phyloP scores from a whole-genome alignment of 1,139 yeast species.

The Yueomyces sp. region DNA sequence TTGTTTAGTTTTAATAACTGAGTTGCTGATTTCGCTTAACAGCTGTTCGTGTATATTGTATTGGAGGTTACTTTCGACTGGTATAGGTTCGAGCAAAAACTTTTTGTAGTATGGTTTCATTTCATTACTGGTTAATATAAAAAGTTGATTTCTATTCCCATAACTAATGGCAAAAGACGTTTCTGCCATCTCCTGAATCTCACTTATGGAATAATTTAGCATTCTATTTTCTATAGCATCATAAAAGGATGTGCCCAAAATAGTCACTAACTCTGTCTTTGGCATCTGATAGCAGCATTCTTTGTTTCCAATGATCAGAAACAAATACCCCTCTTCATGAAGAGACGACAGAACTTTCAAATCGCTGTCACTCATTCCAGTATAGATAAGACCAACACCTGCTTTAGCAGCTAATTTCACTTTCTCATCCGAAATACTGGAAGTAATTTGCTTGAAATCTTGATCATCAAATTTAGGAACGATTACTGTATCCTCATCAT shows the following conservation, averaged over 20 bases:
- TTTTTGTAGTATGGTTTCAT: slow-evolving; percentile 55
- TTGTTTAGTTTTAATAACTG: slow-evolving; percentile 57
- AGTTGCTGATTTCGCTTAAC: slow-evolving; percentile 56
- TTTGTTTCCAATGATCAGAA: slow-evolving; percentile 44
- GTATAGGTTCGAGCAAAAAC: slow-evolving; percentile 64
- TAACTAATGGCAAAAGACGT: slow-evolving; percentile 29
- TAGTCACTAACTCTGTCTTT: slow-evolving; percentile 38
- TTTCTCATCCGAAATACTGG: slow-evolving; percentile 35
- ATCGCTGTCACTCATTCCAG: slow-evolving; percentile 49
- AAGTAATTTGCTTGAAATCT: slow-evolving; percentile 32
- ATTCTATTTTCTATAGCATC: slow-evolving; percentile 66
- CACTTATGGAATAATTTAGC: slow-evolving; percentile 55
- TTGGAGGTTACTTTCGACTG: slow-evolving; percentile 69
- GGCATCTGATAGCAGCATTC: slow-evolving; percentile 46
- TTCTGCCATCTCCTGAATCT: slow-evolving; percentile 66
- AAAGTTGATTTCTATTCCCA: slow-evolving; percentile 29
- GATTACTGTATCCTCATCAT: slow-evolving; percentile 25
- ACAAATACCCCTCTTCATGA: slow-evolving; percentile 36
- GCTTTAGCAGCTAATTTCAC: slow-evolving; percentile 33
- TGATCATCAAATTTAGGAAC: slow-evolving; percentile 27
- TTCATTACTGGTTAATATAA: slow-evolving; percentile 45
- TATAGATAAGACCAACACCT: slow-evolving; percentile 61
- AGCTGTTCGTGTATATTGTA: slow-evolving; percentile 51
- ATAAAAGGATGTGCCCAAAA: slow-evolving; percentile 60
- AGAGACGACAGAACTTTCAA: slow-evolving; percentile 40